Percentiles rank a stretch among this genome's conserved stretches.
Conservation (phyloP, 805 yeast species). For the Saccharomycopsis schoenii region DNA sequence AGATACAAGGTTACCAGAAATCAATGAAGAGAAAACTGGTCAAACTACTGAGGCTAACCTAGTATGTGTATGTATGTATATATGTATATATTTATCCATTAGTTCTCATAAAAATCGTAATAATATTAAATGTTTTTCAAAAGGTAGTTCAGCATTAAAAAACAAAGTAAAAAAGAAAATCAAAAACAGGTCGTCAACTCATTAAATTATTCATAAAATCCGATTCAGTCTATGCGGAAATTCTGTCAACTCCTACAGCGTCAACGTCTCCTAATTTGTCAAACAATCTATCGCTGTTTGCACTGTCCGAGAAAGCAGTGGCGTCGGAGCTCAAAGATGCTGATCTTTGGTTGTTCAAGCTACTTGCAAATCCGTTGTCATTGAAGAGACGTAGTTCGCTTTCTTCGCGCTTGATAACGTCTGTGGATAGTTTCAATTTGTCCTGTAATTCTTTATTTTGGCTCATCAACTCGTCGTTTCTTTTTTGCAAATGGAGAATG, state of each 20-base stretch:
- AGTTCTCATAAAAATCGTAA: too few species aligned
- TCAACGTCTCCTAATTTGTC: constrained; percentile 39
- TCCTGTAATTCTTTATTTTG: constrained; percentile 27
- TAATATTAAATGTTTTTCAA: too few species aligned
- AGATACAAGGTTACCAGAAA: too few species aligned
- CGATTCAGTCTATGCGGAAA: not conserved
- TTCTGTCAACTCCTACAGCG: constrained; percentile 19
- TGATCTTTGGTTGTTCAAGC: not conserved
- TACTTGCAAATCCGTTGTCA: not conserved
- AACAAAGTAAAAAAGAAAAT: not conserved
- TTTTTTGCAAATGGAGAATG: constrained; percentile 59
- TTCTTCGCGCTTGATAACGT: not conserved
- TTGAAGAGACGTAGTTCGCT: not conserved
- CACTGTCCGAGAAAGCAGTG: constrained; percentile 31
- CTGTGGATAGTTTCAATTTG: not conserved
- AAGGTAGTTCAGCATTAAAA: too few species aligned
- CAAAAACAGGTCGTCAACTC: not conserved
- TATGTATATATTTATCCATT: too few species aligned
- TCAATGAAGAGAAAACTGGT: too few species aligned
- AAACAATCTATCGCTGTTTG: constrained; percentile 38
- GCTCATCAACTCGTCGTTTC: constrained; percentile 38
- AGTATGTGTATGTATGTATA: too few species aligned
- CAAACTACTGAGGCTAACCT: too few species aligned
- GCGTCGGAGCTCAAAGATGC: constrained; percentile 20
- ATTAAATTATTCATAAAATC: not conserved